Conservation (phyloP, 1,139 yeast genomes). For the Saccharomyces hybrid region DNA sequence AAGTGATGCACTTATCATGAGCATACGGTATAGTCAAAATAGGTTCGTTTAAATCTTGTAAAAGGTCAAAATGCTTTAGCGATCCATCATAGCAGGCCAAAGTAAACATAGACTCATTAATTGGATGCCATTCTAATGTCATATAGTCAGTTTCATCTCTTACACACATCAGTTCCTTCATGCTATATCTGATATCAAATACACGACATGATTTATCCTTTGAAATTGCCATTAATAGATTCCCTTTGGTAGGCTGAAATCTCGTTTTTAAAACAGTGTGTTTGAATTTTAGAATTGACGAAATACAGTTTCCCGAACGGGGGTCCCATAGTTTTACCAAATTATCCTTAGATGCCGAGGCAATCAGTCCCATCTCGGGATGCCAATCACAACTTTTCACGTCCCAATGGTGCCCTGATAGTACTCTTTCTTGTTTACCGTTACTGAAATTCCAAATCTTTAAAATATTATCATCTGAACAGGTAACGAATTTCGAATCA, state of each 20-base stretch:
- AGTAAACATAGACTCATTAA: slow-evolving; percentile 69
- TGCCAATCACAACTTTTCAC: slow-evolving; percentile 98
- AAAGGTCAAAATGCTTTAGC: slow-evolving; percentile 66
- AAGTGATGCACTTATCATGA: slow-evolving; percentile 87
- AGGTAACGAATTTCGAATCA: slow-evolving; percentile 83
- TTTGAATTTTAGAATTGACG: slow-evolving; percentile 85
- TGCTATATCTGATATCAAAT: slow-evolving; percentile 72
- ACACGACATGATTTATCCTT: slow-evolving; percentile 84
- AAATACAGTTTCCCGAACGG: slow-evolving; percentile 59
- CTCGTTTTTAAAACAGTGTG: slow-evolving; percentile 82
- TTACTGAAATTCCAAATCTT: slow-evolving; percentile 94
- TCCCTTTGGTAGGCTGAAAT: slow-evolving; percentile 51
- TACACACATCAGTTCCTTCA: slow-evolving; percentile 64
- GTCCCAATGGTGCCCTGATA: slow-evolving; percentile 97
- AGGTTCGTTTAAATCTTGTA: slow-evolving; percentile 43
- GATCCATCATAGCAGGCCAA: slow-evolving; percentile 91
- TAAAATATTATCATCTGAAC: slow-evolving; percentile 83
- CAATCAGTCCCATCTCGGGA: slow-evolving; percentile 73
- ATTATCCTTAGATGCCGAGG: slow-evolving; percentile 89
- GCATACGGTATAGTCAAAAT: slow-evolving; percentile 77
- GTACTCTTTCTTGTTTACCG: slow-evolving; percentile 72
- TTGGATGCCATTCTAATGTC: slow-evolving; percentile 87
- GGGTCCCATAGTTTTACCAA: slow-evolving; percentile 96
- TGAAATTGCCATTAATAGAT: slow-evolving; percentile 78
- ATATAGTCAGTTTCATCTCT: slow-evolving; percentile 83